These are phyloP conservation scores for Allium sativum DNA, from an alignment of 106 monocot species.

Conservation along the genomic window DNA sequence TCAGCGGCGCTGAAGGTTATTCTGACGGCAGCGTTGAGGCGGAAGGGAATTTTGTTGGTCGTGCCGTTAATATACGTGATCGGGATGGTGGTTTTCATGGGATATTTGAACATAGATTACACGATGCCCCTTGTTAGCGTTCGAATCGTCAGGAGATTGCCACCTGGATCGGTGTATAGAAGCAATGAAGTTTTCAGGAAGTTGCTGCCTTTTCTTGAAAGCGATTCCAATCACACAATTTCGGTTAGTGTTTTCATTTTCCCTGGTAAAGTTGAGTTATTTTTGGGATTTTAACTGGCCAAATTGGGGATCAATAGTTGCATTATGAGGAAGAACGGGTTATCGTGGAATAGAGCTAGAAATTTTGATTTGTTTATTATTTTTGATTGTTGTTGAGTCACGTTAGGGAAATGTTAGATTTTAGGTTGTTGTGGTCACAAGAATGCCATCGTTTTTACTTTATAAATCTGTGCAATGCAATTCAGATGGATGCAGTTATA, in stretches of 20 bases:
- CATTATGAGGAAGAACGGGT: no score
- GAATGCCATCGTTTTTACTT: no score
- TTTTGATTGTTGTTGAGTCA: no score
- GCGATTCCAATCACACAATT: constrained; percentile 45
- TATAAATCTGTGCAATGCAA: no score
- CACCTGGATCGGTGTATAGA: constrained; percentile 63
- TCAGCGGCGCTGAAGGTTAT: constrained; percentile 9
- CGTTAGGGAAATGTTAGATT: no score
- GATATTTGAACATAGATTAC: constrained; percentile 15
- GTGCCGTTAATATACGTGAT: constrained; percentile 50
- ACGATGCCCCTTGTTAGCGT: constrained; percentile 34
- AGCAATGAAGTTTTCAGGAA: constrained; percentile 65
- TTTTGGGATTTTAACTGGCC: not conserved
- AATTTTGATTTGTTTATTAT: no score
- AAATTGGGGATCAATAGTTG: not conserved
- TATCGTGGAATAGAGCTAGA: no score
- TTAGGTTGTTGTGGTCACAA: no score
- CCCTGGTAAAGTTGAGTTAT: not conserved
- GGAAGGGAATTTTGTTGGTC: constrained; percentile 40
- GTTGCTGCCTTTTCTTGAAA: constrained; percentile 55
- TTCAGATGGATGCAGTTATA: no score
- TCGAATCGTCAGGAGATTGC: constrained; percentile 27
- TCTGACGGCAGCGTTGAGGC: constrained; percentile 32
- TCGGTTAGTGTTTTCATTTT: constrained; percentile 29
- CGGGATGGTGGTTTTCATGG: constrained; percentile 45